A percentile compares a stretch with the other conserved stretches of the same genome.
Evolutionary conservation across 345 rosid genomes (phyloP).

Genomic region (Clarkia xantiana): DNA sequence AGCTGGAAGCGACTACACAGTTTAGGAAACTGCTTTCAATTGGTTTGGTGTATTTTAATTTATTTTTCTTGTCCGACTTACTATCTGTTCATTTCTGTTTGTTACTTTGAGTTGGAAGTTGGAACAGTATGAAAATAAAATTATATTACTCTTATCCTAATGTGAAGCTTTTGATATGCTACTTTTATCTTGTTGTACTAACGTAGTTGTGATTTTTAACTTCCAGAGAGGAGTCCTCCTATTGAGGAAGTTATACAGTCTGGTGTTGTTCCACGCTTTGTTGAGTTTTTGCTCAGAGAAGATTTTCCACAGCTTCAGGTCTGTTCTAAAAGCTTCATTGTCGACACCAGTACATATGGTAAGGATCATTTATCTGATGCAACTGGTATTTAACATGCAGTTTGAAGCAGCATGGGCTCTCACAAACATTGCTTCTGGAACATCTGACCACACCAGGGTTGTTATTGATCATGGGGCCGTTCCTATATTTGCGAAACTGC

Average conservation of each 20-base stretch:
- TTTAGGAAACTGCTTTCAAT: slow-evolving; percentile 76
- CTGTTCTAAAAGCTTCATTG: neutral
- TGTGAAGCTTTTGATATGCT: neutral
- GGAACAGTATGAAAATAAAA: neutral
- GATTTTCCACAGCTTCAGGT: slow-evolving; percentile 81
- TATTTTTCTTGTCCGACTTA: neutral
- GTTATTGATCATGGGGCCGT: slow-evolving; percentile 76
- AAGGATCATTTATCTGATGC: neutral
- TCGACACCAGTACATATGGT: neutral
- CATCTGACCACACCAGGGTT: slow-evolving; percentile 74
- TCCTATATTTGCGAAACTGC: slow-evolving; percentile 70
- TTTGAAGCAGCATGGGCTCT: slow-evolving; percentile 96
- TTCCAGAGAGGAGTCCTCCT: slow-evolving; percentile 69
- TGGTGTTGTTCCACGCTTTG: slow-evolving; percentile 81
- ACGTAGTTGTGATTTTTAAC: neutral
- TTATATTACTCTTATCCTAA: neutral
- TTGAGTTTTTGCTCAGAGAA: slow-evolving; percentile 69
- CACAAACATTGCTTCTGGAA: slow-evolving; percentile 91
- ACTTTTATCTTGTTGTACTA: neutral
- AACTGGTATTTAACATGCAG: slow-evolving; percentile 13
- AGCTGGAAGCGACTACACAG: slow-evolving; percentile 76
- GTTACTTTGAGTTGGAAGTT: neutral
- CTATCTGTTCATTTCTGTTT: too few relatives aligned
- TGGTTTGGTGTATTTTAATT: slow-evolving; percentile 21
- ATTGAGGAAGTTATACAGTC: slow-evolving; percentile 65